Conservation (phyloP, 805 yeast species). For the Yarrowia sp. region DNA sequence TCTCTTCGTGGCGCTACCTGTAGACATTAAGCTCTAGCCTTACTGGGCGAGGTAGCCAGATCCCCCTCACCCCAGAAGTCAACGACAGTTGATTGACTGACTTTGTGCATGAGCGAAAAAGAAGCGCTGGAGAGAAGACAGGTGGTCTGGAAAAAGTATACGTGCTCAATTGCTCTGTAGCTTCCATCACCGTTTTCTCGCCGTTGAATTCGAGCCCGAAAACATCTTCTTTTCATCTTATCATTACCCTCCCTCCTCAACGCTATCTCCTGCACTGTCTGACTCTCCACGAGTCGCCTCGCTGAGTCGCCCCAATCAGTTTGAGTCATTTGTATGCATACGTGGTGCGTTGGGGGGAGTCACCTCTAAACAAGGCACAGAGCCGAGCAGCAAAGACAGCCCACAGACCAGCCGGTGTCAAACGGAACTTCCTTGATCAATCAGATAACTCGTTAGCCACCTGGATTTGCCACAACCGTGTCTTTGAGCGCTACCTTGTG, state of each 20-base stretch:
- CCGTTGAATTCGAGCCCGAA: not conserved
- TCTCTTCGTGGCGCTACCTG: no score
- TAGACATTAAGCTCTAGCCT: slow-evolving; percentile 8
- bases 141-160: not conserved
- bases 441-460: not conserved
- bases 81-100: slow-evolving; percentile 5
- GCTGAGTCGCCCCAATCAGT: slow-evolving; percentile 23
- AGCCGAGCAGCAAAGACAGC: no score
- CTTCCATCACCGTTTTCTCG: not conserved
- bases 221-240: not conserved
- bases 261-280: slow-evolving; percentile 19
- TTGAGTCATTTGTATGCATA: slow-evolving; percentile 29
- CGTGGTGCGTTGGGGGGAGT: slow-evolving; percentile 23
- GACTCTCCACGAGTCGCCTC: slow-evolving; percentile 23
- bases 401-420: no score
- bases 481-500: not conserved
- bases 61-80: slow-evolving; percentile 3
- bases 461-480: no score
- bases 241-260: not conserved
- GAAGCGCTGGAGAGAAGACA: not conserved
- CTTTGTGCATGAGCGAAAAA: slow-evolving; percentile 8
- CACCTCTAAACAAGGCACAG: not conserved
- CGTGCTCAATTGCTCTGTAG: not conserved
- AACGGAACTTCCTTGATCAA: not conserved
- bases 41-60: not conserved